These are phyloP conservation scores for Colletotrichum abscissum DNA, from an alignment of 2,329 filamentous ascomycete genomes.

Conservation along the genomic window DNA sequence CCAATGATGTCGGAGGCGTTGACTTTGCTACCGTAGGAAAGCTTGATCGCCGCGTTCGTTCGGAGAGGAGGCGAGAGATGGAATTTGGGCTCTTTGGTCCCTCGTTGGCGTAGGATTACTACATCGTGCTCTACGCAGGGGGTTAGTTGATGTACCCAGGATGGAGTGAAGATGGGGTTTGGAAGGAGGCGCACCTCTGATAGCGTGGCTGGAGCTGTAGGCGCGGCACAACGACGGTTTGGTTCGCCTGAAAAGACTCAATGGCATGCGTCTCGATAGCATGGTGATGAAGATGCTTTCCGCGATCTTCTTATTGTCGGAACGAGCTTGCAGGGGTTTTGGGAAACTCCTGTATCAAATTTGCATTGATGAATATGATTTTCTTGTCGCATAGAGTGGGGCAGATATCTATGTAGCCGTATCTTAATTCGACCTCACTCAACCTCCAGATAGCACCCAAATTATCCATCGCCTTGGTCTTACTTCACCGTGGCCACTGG, in stretches of 20 bases:
- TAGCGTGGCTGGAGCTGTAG: conserved; percentile 14
- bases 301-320: neutral
- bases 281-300: neutral
- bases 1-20: conserved; percentile 72
- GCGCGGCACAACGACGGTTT: conserved; percentile 4
- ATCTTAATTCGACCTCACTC: neutral
- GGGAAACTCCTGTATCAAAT: neutral
- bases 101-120: conserved; percentile 53
- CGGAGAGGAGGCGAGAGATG: conserved; percentile 51
- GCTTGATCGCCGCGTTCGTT: conserved; percentile 44
- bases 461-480: neutral
- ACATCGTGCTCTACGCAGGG: conserved; percentile 50
- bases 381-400: neutral
- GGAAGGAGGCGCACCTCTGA: conserved; percentile 4
- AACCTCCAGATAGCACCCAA: neutral
- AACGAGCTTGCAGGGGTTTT: neutral
- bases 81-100: conserved; percentile 47
- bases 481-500: neutral
- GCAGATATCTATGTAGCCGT: neutral
- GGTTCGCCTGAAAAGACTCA: conserved; percentile 3
- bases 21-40: conserved; percentile 59
- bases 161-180: no score
- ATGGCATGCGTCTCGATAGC: conserved; percentile 20
- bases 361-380: neutral
- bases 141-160: neutral